phyloP scores from a whole-genome alignment of 2,329 filamentous ascomycete species.

The Fonsecaea nubica region DNA sequence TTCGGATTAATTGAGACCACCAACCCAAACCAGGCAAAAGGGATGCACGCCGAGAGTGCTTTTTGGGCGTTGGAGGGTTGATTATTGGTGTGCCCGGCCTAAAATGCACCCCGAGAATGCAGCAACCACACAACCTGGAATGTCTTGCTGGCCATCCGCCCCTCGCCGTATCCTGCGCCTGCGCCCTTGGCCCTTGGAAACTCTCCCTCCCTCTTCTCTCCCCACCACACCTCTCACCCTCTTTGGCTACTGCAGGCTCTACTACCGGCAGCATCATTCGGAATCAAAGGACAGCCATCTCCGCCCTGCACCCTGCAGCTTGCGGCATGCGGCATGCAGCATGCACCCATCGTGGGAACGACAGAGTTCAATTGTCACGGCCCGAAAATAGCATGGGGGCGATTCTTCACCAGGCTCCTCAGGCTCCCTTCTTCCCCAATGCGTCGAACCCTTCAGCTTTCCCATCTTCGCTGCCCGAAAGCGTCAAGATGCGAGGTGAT shows the following conservation, averaged over 20 bases:
- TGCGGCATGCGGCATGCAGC: conserved; percentile 1
- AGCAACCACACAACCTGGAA: conserved; percentile 5
- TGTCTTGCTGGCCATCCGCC: not conserved
- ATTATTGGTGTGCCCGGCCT: conserved; percentile 18
- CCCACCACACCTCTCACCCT: conserved; percentile 12
- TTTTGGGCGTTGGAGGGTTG: conserved; percentile 13
- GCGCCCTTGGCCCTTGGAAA: not conserved
- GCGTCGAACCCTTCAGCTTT: conserved; percentile 14
- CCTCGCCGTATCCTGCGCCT: not conserved
- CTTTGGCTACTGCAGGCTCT: conserved; percentile 1
- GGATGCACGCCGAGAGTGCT: conserved; percentile 14
- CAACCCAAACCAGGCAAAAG: conserved; percentile 20
- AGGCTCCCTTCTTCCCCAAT: conserved; percentile 7
- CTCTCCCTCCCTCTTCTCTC: no score
- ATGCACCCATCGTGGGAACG: conserved; percentile 5
- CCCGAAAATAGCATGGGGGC: conserved; percentile 18
- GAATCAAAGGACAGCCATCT: conserved; percentile 3
- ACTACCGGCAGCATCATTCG: conserved; percentile 17
- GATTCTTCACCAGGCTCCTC: conserved; percentile 9
- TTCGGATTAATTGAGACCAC: conserved; percentile 14
- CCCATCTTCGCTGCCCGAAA: conserved; percentile 13
- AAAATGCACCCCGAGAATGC: conserved; percentile 1
- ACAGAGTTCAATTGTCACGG: conserved; percentile 3
- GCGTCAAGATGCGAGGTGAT: conserved; percentile 10
- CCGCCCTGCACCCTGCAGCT: conserved; percentile 2